Conservation (phyloP, 2,329 filamentous ascomycete genomes). For the Cercospora citrullina region DNA sequence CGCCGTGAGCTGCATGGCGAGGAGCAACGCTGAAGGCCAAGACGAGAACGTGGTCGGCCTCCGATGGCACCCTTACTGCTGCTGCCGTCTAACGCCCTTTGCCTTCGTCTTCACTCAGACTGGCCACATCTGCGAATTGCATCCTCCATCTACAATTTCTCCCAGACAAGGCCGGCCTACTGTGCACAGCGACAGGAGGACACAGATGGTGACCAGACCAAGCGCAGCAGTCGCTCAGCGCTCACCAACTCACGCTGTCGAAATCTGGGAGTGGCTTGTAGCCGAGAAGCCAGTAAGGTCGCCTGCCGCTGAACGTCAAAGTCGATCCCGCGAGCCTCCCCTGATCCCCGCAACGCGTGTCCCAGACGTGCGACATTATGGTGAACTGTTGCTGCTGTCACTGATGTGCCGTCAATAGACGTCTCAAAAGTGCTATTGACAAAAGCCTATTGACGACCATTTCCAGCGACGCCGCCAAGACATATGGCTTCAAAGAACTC, state of each 20-base stretch:
- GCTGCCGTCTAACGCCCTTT: neutral
- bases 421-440: constrained; percentile 28
- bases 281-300: neutral
- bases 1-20: neutral
- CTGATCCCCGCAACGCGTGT: neutral
- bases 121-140: neutral
- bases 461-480: constrained; percentile 26
- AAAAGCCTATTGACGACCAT: constrained; percentile 35
- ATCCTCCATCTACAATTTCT: neutral
- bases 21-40: neutral
- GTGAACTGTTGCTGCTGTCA: neutral
- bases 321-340: neutral
- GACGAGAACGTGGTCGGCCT: neutral
- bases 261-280: no score
- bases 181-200: neutral
- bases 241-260: neutral
- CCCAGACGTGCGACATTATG: neutral
- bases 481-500: constrained; percentile 24
- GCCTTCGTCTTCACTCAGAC: no score
- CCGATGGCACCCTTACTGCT: neutral
- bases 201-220: neutral
- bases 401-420: constrained; percentile 17
- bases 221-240: neutral
- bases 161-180: neutral
- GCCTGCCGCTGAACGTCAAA: neutral